Evolutionary conservation across 2,329 filamentous ascomycete species (phyloP).

Genomic region (Fusarium chlamydosporum): DNA sequence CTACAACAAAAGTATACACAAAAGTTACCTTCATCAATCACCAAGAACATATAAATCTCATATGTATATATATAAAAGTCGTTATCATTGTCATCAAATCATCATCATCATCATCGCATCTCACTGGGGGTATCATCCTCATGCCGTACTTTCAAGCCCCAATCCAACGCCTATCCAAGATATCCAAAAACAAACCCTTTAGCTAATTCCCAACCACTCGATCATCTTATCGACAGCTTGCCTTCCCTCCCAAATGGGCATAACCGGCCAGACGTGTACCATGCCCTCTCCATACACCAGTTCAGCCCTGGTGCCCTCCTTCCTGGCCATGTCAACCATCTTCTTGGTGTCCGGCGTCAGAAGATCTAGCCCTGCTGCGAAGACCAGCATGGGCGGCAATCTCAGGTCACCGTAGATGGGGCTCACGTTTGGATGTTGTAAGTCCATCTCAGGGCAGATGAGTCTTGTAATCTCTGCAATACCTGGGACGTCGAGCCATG

Average conservation of each 20-base stretch:
- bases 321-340: conserved; percentile 50
- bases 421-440: conserved; percentile 49
- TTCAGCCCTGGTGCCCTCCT: conserved; percentile 48
- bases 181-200: conserved; percentile 4
- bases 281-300: conserved; percentile 52
- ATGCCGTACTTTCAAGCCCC: conserved; percentile 15
- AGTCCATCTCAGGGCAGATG: conserved; percentile 50
- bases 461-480: conserved; percentile 47
- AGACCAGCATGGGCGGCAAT: conserved; percentile 53
- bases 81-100: conserved; percentile 10
- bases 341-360: conserved; percentile 50
- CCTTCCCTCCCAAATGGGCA: conserved; percentile 51
- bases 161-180: conserved; percentile 29
- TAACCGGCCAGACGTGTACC: conserved; percentile 54
- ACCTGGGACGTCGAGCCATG: conserved; percentile 51
- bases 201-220: conserved; percentile 45
- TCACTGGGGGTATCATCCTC: conserved; percentile 30
- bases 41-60: conserved; percentile 5
- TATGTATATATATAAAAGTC: conserved; percentile 14
- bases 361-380: conserved; percentile 51
- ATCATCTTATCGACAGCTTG: conserved; percentile 50
- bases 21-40: conserved; percentile 9
- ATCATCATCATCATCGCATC: conserved; percentile 23
- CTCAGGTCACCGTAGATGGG: conserved; percentile 51
- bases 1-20: not conserved